Percentiles rank a stretch among this genome's conserved stretches.
Evolutionary conservation across 2,329 filamentous ascomycete species (phyloP).

Genomic region (Calonectria pauciramosa): DNA sequence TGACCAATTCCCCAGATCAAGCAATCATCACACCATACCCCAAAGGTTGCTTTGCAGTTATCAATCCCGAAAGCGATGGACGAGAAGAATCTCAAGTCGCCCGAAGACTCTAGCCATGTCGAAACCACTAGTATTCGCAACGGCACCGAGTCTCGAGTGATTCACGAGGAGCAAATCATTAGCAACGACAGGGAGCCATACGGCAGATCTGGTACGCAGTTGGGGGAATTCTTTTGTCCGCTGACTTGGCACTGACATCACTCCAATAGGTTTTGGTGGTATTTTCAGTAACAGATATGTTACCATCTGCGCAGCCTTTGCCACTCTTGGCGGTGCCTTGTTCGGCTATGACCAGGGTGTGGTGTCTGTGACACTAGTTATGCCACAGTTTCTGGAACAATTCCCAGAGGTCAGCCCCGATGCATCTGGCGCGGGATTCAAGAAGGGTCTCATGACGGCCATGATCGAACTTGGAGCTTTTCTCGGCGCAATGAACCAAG

Average conservation of each 20-base stretch:
- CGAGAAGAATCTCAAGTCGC: conserved; percentile 5
- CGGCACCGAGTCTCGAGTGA: not conserved
- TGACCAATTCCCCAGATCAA: conserved; percentile 6
- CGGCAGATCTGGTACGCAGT: conserved; percentile 10
- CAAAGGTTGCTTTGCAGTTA: not conserved
- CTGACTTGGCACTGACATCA: not conserved
- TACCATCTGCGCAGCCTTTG: conserved; percentile 22
- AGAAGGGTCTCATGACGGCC: conserved; percentile 60
- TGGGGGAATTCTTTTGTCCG: not conserved
- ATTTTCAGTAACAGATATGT: conserved; percentile 29
- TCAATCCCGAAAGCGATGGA: not conserved
- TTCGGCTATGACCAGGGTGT: conserved; percentile 51
- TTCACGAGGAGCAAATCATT: not conserved
- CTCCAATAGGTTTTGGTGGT: conserved; percentile 3
- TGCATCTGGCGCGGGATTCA: conserved; percentile 52
- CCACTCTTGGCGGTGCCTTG: conserved; percentile 25
- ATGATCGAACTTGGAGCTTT: conserved; percentile 60
- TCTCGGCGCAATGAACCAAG: conserved; percentile 29
- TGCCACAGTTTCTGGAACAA: conserved; percentile 46
- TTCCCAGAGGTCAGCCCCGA: conserved; percentile 48
- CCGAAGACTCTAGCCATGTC: not conserved
- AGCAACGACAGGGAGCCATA: conserved; percentile 20
- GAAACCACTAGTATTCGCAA: conserved; percentile 8
- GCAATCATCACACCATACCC: not conserved
- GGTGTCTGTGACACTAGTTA: conserved; percentile 49